Percentiles rank a stretch among this genome's conserved stretches.
Conservation (phyloP, 2,329 filamentous ascomycete species). For the Aspergillus glaucus region DNA sequence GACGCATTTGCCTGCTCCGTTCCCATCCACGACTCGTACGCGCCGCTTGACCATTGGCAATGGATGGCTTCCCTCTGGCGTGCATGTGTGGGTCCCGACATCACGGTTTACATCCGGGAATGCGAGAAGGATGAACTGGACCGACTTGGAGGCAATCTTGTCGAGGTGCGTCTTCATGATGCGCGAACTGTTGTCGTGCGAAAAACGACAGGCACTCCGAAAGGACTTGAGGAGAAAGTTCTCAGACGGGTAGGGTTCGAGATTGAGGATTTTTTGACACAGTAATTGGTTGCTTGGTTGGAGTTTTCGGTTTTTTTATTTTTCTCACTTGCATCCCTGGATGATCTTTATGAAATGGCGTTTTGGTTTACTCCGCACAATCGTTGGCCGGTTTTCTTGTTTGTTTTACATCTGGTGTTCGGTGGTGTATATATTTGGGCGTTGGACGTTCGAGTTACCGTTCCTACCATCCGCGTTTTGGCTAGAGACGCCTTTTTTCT, state of each 20-base stretch:
- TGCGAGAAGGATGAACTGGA: conserved; percentile 36
- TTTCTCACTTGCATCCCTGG: not conserved
- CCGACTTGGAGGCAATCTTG: conserved; percentile 38
- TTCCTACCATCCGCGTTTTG: too few species aligned
- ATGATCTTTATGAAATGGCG: not conserved
- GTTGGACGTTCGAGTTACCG: too few species aligned
- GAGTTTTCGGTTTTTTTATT: not conserved
- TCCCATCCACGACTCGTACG: conserved; percentile 70
- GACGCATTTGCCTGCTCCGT: conserved; percentile 68
- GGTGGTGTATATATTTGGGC: too few species aligned
- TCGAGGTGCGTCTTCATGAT: conserved; percentile 52
- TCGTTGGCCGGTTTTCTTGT: too few species aligned
- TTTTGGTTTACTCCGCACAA: not conserved
- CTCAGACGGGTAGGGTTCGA: conserved; percentile 77
- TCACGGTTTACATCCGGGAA: conserved; percentile 41
- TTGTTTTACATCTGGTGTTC: too few species aligned
- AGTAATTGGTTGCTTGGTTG: conserved; percentile 15
- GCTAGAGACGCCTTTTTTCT: too few species aligned
- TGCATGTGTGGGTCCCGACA: conserved; percentile 72
- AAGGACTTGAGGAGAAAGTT: conserved; percentile 58
- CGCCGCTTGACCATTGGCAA: conserved; percentile 87
- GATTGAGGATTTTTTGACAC: conserved; percentile 63
- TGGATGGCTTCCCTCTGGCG: conserved; percentile 96
- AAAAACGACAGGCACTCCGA: conserved; percentile 26
- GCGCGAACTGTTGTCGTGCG: conserved; percentile 49